phyloP scores from a whole-genome alignment of 2,329 filamentous ascomycete genomes.

The Aspergillus awamori region DNA sequence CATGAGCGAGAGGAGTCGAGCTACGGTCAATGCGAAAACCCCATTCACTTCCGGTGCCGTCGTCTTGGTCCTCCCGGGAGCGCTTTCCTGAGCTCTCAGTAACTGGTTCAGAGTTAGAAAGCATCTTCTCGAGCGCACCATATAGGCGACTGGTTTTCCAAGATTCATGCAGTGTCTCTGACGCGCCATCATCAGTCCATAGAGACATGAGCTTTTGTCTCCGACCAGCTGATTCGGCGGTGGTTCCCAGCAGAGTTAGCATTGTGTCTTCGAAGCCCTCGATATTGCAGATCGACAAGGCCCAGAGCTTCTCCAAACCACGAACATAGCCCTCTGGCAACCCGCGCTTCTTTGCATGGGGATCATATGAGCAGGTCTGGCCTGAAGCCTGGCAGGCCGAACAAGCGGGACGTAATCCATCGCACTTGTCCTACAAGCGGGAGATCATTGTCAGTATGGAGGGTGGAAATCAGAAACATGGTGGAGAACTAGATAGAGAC shows the following conservation, averaged over 20 bases:
- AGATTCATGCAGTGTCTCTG: slow-evolving; percentile 47
- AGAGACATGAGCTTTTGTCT: slow-evolving; percentile 40
- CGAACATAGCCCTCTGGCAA: slow-evolving; percentile 52
- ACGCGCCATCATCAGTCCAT: slow-evolving; percentile 45
- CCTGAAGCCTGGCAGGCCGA: slow-evolving; percentile 45
- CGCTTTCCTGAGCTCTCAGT: slow-evolving; percentile 35
- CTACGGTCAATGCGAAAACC: slow-evolving; percentile 36
- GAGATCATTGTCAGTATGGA: not conserved
- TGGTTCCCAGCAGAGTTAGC: slow-evolving; percentile 42
- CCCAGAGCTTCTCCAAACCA: slow-evolving; percentile 51
- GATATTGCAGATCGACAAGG: slow-evolving; percentile 48
- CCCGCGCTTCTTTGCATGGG: slow-evolving; percentile 49
- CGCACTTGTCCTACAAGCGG: slow-evolving; percentile 43
- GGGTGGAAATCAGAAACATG: not conserved
- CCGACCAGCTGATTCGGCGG: slow-evolving; percentile 34
- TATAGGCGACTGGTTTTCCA: slow-evolving; percentile 49
- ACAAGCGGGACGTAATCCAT: slow-evolving; percentile 48
- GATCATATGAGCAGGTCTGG: slow-evolving; percentile 48
- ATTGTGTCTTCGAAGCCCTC: slow-evolving; percentile 49
- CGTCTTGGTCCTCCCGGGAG: slow-evolving; percentile 35
- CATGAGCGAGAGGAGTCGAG: slow-evolving; percentile 30
- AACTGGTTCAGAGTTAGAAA: slow-evolving; percentile 37
- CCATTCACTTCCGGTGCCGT: slow-evolving; percentile 30
- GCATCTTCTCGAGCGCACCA: slow-evolving; percentile 45
- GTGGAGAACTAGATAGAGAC: too few relatives aligned